Conservation (phyloP, 2,329 filamentous ascomycete genomes). For the Penicillium sp. region DNA sequence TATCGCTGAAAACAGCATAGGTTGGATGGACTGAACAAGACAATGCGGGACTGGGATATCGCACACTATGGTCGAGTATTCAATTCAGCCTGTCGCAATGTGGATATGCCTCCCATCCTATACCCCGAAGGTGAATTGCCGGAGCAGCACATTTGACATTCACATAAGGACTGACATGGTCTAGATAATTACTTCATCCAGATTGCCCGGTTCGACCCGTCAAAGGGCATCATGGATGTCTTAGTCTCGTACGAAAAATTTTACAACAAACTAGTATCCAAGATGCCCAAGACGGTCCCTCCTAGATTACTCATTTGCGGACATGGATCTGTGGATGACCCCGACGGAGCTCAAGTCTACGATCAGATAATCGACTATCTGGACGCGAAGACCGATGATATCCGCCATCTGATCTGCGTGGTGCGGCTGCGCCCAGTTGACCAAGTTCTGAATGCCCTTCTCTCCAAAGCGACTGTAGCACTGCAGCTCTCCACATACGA, state of each 20-base stretch:
- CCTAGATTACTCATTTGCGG: conserved; percentile 71
- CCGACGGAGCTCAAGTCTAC: conserved; percentile 68
- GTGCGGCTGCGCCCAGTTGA: conserved; percentile 75
- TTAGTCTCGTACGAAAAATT: conserved; percentile 73
- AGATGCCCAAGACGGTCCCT: conserved; percentile 52
- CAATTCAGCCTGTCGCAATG: conserved; percentile 59
- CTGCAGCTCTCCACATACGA: conserved; percentile 77
- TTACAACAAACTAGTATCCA: conserved; percentile 55
- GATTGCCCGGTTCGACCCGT: conserved; percentile 76
- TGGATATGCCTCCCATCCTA: conserved; percentile 44
- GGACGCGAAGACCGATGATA: conserved; percentile 58
- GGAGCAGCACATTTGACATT: neutral
- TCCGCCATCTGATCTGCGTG: conserved; percentile 65
- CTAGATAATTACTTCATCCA: conserved; percentile 70
- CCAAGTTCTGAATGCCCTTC: conserved; percentile 72
- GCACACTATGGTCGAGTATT: conserved; percentile 74
- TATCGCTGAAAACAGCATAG: conserved; percentile 32
- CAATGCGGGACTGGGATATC: conserved; percentile 64
- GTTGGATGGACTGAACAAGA: conserved; percentile 78
- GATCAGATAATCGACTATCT: conserved; percentile 67
- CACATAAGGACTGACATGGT: conserved; percentile 45
- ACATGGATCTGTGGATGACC: conserved; percentile 76
- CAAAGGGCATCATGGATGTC: conserved; percentile 76
- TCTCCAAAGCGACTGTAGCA: conserved; percentile 68
- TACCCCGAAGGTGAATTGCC: conserved; percentile 35